Conservation (phyloP, 2,329 filamentous ascomycete species). For the Pyricularia sp. region DNA sequence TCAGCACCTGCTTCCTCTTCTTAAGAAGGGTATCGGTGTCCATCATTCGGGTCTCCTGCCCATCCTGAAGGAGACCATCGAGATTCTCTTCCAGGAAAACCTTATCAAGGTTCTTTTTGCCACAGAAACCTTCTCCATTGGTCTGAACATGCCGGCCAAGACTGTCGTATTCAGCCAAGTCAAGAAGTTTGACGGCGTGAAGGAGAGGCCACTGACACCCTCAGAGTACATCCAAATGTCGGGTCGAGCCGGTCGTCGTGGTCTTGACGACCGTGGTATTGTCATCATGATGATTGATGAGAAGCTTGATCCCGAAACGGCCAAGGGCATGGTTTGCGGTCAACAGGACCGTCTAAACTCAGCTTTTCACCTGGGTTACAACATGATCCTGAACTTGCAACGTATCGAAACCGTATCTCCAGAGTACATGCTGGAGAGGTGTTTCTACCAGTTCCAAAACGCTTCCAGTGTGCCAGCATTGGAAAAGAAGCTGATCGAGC, state of each 20-base stretch:
- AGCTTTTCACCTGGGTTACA: constrained; percentile 95
- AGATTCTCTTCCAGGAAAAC: constrained; percentile 97
- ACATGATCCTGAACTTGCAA: constrained; percentile 96
- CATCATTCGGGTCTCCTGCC: constrained; percentile 94
- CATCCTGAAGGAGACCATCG: constrained; percentile 96
- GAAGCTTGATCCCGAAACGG: constrained; percentile 89
- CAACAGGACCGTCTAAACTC: constrained; percentile 97
- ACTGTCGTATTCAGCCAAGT: constrained; percentile 98
- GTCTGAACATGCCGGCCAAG: constrained; percentile 97
- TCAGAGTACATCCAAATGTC: constrained; percentile 99
- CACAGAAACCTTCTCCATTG: constrained; percentile 97
- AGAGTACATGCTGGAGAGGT: constrained; percentile 97
- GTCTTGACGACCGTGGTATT: constrained; percentile 93
- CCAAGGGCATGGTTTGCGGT: constrained; percentile 90
- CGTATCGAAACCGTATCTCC: constrained; percentile 98
- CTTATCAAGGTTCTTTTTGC: constrained; percentile 97
- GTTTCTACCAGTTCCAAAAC: constrained; percentile 98
- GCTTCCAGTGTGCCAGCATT: constrained; percentile 75
- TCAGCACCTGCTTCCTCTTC: constrained; percentile 74
- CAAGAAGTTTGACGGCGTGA: constrained; percentile 83
- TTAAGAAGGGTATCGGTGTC: constrained; percentile 88
- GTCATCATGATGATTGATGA: constrained; percentile 99
- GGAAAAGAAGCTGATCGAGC: constrained; percentile 71
- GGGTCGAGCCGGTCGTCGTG: constrained; percentile 89
- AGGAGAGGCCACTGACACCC: constrained; percentile 75